Evolutionary conservation across 2,329 filamentous ascomycete genomes (phyloP), one percentile per base, ranked within the genome.

Genomic region (Diaporthe citrichinensis): DNA sequence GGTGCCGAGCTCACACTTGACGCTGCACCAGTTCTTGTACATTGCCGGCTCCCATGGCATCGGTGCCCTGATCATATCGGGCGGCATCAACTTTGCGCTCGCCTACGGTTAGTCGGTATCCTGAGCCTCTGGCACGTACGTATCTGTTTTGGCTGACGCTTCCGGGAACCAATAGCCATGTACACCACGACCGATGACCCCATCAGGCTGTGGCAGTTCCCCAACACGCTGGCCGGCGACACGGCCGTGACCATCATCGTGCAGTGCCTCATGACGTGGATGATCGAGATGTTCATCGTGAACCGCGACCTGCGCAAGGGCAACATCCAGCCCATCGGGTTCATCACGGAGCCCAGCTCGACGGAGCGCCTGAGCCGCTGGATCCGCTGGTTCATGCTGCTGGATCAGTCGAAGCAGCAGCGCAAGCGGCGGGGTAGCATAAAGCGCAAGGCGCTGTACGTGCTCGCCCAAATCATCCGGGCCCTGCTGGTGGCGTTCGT

Each of bases 211-310:
- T 90, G 87, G 78, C 80, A 84, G 76, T 85, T 88, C 39, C 88
- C 88, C 76, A 88, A 88, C 78, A 89, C 88, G 1, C 82, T 90
- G 3, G 84, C 87, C 20, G 86, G 84, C 72, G 89, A 90, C 79
- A 86, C 85, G 3, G 86, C 84, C 51, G 82, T 90, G 55, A 90
- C 88, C n/a, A 84, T 89, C 75, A 82, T 90, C 76, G 71, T 90
- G 69, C 88, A 90, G 80, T 85, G 83, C 77, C 79, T 88, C 77
- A 82, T 89, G 62, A 90, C 88, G 31, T 90, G 88, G 88, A 81
- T 88, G 69, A 81, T 88, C 57, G 87, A 90, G 79, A 81, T 85
- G 49, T 75, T 84, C 39, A 80, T 89, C n/a, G 87, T 90, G 36
- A 86, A 85, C 78, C 81, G 82, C 31, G 88, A 90, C 80, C 81